phyloP scores from a whole-genome alignment of 2,329 filamentous ascomycete genomes.

The Penicillium brasilianum region DNA sequence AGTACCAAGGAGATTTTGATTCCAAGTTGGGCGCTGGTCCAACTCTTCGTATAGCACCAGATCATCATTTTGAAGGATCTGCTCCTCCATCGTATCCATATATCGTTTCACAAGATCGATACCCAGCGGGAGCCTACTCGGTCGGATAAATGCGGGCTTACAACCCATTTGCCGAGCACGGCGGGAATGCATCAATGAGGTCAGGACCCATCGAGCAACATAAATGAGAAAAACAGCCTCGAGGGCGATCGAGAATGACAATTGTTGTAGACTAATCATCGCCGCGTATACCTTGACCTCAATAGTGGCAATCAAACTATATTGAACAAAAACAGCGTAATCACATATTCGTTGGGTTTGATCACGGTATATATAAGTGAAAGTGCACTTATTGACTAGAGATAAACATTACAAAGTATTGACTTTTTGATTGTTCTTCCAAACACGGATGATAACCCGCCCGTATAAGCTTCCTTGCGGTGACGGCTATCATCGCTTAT shows the following conservation, averaged over 20 bases:
- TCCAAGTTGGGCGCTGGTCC: not conserved
- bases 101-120: not conserved
- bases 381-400: not conserved
- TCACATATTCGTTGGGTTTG: constrained; percentile 48
- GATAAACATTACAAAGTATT: not conserved
- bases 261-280: not conserved
- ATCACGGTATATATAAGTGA: constrained; percentile 23
- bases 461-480: not conserved
- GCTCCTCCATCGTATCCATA: not conserved
- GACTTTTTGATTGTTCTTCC: not conserved
- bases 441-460: not conserved
- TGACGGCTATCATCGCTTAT: not conserved
- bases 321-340: not conserved
- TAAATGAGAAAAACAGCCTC: not conserved
- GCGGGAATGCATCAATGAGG: not conserved
- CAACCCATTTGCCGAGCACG: not conserved
- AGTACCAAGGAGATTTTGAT: not conserved
- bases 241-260: not conserved
- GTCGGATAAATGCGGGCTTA: not conserved
- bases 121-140: not conserved
- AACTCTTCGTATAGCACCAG: not conserved
- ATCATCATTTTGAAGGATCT: not conserved
- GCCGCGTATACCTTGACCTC: not conserved
- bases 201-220: not conserved
- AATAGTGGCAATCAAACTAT: not conserved